Evolutionary conservation across 2,329 filamentous ascomycete species (phyloP), one percentile per base, ranked within the genome.

Genomic region (Cladophialophora psammophila): DNA sequence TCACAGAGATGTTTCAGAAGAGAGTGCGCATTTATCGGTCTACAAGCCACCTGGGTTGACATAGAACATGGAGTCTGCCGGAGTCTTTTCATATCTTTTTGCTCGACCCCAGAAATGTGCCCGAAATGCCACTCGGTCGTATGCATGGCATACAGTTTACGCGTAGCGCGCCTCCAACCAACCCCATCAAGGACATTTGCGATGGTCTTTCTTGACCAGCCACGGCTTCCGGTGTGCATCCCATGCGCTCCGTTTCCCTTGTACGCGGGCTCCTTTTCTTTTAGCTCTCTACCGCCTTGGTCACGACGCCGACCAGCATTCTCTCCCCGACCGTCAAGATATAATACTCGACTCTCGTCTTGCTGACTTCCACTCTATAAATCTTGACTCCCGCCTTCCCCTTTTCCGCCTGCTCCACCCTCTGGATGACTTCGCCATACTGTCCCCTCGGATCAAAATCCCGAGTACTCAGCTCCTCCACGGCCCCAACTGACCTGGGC

Each of bases 251-350:
- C 26, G 26, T 3, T 26, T 26, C 6, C 35, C 35, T 38, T 10
- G 13, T 60, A 18, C 36, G 20, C 34, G 3, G 18, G 5, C 32
- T 20, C 34, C 26, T 34, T 15, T 1, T 18, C 26, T 15, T 10
- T 34, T 54, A 91, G 74, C 85, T 88, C 84, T 97, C 93, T 69
- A 96, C 84, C 32, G 90, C 87, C 79, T 92, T 81, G 10, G 90
- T 91, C 84, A 92, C 94, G 64, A 90, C 84, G 13, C 94, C 94
- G 7, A 97, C 88, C 67, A 97, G 74, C 79, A 84, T 86, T 18
- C 83, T 85, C 12, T 84, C 85, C 59, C 89, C 84, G 72, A 90
- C 77, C 26, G 87, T 87, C 55, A 97, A 81, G 66, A 97, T 81
- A 85, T 90, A 97, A 78, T 96, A 96, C 80, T 96, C 91, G 15